Conservation (phyloP, 2,329 filamentous ascomycete species). For the Aspergillus arachidicola region DNA sequence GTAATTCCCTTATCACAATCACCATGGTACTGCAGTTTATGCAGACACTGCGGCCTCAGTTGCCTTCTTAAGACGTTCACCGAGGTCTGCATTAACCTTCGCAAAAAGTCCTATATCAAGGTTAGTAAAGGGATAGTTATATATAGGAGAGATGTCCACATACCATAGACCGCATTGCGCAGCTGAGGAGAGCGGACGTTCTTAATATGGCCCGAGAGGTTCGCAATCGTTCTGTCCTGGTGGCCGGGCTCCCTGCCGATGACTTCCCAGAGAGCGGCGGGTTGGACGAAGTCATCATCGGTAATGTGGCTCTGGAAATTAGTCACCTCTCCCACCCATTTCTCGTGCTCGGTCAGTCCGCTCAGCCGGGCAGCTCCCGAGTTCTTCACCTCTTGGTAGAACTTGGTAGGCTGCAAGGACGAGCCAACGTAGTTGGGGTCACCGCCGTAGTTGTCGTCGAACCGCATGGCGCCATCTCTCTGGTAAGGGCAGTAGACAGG, state of each 20-base stretch:
- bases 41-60: slow-evolving; percentile 7
- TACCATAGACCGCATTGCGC: slow-evolving; percentile 32
- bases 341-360: slow-evolving; percentile 32
- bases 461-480: slow-evolving; percentile 41
- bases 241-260: slow-evolving; percentile 35
- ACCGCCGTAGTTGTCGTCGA: slow-evolving; percentile 58
- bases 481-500: slow-evolving; percentile 57
- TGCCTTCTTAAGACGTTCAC: slow-evolving; percentile 3
- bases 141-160: slow-evolving; percentile 6
- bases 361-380: slow-evolving; percentile 15
- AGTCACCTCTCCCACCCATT: slow-evolving; percentile 31
- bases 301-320: slow-evolving; percentile 24
- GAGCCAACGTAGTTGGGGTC: slow-evolving; percentile 58
- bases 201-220: slow-evolving; percentile 25
- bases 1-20: neutral
- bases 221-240: slow-evolving; percentile 34
- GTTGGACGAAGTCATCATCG: slow-evolving; percentile 34
- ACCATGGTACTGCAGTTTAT: neutral
- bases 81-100: slow-evolving; percentile 5
- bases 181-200: slow-evolving; percentile 24
- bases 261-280: slow-evolving; percentile 34
- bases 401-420: slow-evolving; percentile 28
- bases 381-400: slow-evolving; percentile 13
- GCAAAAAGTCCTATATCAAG: slow-evolving; percentile 1
- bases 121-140: neutral